Percentiles rank a stretch among this genome's conserved stretches.
These are phyloP conservation scores for Mastigamoeba balamuthi DNA, from an alignment of 78 protist species.

Conservation along the genomic window DNA sequence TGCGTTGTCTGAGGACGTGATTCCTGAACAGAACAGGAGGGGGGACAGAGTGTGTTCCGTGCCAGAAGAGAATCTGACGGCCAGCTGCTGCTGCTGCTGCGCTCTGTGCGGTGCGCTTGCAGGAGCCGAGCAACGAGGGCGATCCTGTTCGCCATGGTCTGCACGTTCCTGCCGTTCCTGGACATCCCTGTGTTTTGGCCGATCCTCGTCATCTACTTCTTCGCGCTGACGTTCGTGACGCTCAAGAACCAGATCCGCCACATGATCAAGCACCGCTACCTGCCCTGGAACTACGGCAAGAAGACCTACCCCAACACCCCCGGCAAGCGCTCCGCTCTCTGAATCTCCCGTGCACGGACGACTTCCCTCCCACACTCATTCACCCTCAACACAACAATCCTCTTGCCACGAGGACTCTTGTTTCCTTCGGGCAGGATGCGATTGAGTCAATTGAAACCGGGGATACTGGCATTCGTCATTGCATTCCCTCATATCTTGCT, in stretches of 20 bases:
- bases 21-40: not conserved
- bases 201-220: slow-evolving; percentile 77
- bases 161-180: slow-evolving; percentile 49
- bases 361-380: too few relatives aligned
- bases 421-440: too few relatives aligned
- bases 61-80: too few relatives aligned
- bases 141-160: slow-evolving; percentile 18
- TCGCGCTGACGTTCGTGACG: slow-evolving; percentile 51
- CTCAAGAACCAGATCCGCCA: slow-evolving; percentile 78
- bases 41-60: too few relatives aligned
- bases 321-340: too few relatives aligned
- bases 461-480: too few relatives aligned
- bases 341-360: too few relatives aligned
- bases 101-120: not conserved
- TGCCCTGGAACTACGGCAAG: slow-evolving; percentile 74
- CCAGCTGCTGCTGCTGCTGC: not conserved
- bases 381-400: too few relatives aligned
- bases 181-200: slow-evolving; percentile 95
- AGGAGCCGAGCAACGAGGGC: slow-evolving; percentile 55
- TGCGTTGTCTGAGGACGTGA: not conserved
- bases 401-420: too few relatives aligned
- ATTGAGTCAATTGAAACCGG: too few relatives aligned
- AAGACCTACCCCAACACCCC: too few relatives aligned
- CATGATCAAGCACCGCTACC: slow-evolving; percentile 82
- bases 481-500: too few relatives aligned